phyloP scores from a whole-genome alignment of 305 asterid genomes.

The Vinca major region DNA sequence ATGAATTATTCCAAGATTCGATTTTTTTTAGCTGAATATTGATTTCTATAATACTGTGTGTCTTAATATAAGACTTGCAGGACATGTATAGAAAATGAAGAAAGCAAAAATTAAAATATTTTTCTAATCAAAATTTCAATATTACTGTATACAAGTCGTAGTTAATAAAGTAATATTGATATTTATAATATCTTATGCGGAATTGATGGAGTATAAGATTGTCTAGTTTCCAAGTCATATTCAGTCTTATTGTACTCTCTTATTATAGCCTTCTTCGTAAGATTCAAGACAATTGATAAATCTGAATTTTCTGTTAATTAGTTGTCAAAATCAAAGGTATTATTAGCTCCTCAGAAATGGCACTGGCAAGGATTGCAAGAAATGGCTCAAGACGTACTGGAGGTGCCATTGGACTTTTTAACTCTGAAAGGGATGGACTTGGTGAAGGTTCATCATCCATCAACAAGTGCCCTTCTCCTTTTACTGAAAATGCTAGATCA shows the following conservation, averaged over 20 bases:
- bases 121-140: too few relatives aligned
- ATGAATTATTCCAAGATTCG: neutral
- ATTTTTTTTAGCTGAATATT: neutral
- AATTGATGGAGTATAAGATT: too few relatives aligned
- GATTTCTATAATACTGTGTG: too few relatives aligned
- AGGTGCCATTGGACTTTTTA: conserved; percentile 26
- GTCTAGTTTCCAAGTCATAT: too few relatives aligned
- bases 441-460: conserved; percentile 24
- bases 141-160: too few relatives aligned
- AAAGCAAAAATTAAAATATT: too few relatives aligned
- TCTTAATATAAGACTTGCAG: too few relatives aligned
- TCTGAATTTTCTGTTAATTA: neutral
- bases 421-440: conserved; percentile 18
- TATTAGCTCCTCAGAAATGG: conserved; percentile 35
- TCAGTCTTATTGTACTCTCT: too few relatives aligned
- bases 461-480: conserved; percentile 16
- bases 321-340: neutral
- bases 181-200: too few relatives aligned
- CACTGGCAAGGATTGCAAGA: conserved; percentile 65
- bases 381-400: conserved; percentile 39
- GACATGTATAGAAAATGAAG: too few relatives aligned
- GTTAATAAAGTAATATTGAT: too few relatives aligned
- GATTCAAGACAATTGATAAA: neutral
- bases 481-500: conserved; percentile 15
- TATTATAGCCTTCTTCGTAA: too few relatives aligned